Conservation (phyloP, 1,284 basidiomycete genomes). For the Malassezia sympodialis region DNA sequence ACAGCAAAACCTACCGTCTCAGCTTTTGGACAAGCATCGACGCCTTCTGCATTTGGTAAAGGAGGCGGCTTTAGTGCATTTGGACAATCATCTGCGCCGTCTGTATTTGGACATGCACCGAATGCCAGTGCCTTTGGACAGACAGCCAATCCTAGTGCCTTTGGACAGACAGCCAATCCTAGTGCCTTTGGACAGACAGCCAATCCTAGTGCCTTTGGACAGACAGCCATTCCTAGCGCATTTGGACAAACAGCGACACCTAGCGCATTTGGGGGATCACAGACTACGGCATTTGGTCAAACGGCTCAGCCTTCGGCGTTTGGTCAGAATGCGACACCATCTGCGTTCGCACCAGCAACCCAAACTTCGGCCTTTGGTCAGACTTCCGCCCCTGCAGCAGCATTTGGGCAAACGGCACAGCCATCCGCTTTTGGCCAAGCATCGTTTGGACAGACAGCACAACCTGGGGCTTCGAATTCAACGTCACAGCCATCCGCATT, state of each 20-base stretch:
- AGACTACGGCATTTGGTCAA: not conserved
- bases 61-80: not conserved
- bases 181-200: not conserved
- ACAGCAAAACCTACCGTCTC: not conserved
- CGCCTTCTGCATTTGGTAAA: not conserved
- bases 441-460: not conserved
- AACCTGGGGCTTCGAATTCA: not conserved
- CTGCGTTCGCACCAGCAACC: not conserved
- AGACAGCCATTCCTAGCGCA: not conserved
- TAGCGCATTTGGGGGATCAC: not conserved
- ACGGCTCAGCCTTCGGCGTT: not conserved
- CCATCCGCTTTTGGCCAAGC: slow-evolving; percentile 4
- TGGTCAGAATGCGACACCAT: not conserved
- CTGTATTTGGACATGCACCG: not conserved
- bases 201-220: slow-evolving; percentile 15
- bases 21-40: not conserved
- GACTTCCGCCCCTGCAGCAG: not conserved
- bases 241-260: slow-evolving; percentile 1
- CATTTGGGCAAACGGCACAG: not conserved
- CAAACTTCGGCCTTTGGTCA: not conserved
- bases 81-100: not conserved
- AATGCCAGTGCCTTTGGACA: slow-evolving; percentile 1
- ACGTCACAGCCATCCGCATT: slow-evolving; percentile 6
- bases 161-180: slow-evolving; percentile 2
- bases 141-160: slow-evolving; percentile 4